phyloP scores from a whole-genome alignment of 305 asterid species.

The Fraxinus baroniana region DNA sequence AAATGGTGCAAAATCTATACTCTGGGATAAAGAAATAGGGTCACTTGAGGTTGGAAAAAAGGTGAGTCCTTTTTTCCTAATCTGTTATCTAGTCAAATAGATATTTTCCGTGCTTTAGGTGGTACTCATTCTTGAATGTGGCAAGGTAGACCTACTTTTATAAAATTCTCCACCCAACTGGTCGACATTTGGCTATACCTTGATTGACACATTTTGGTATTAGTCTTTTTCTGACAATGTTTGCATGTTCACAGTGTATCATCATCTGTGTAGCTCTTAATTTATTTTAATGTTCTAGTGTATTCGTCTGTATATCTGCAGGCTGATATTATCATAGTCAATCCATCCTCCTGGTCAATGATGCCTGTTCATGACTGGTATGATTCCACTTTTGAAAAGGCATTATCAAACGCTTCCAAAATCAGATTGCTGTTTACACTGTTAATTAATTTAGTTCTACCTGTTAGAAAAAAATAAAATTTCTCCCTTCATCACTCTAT shows the following conservation, averaged over 20 bases:
- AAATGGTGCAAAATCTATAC: constrained; percentile 66
- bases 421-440: neutral
- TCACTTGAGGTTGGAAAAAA: constrained; percentile 75
- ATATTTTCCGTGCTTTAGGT: neutral
- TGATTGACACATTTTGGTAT: neutral
- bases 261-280: neutral
- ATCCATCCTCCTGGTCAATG: constrained; percentile 77
- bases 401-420: neutral
- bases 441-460: neutral
- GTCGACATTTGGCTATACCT: neutral
- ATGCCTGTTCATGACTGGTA: constrained; percentile 73
- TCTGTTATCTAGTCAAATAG: neutral
- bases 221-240: neutral
- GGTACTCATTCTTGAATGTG: neutral
- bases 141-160: neutral
- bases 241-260: neutral
- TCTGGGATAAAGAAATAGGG: constrained; percentile 78
- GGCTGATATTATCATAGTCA: constrained; percentile 71
- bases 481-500: neutral
- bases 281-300: neutral
- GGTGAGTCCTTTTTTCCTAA: constrained; percentile 33
- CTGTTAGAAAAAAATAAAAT: neutral
- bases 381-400: constrained; percentile 3
- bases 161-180: neutral
- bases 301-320: constrained; percentile 24